Evolutionary conservation across 306 rosid genomes (phyloP).

Genomic region (Sesbania bispinosa): DNA sequence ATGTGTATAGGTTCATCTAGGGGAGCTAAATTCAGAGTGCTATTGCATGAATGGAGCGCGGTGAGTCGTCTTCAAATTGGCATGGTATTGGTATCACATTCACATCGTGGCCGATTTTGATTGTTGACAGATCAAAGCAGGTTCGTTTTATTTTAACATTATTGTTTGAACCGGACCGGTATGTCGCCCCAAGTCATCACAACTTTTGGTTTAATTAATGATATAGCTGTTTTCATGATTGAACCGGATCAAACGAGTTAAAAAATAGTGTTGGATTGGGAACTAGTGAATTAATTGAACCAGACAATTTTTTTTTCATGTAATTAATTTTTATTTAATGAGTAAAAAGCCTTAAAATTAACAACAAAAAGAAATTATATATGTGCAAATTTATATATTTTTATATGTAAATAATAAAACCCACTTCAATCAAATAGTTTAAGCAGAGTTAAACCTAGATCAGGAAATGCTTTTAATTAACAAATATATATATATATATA

Average conservation of each 20-base stretch:
- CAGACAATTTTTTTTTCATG: too few relatives aligned
- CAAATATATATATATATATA: too few relatives aligned
- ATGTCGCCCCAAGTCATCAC: background rate
- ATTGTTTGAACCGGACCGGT: background rate
- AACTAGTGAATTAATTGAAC: too few relatives aligned
- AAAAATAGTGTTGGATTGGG: too few relatives aligned
- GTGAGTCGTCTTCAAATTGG: background rate
- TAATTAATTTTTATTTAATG: too few relatives aligned
- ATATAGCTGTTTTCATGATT: background rate
- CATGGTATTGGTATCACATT: background rate
- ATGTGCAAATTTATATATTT: background rate
- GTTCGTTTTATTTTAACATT: background rate
- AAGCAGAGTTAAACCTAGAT: background rate
- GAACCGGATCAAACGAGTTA: background rate
- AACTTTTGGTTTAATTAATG: background rate
- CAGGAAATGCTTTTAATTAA: too few relatives aligned
- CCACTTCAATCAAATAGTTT: background rate
- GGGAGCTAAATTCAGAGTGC: background rate
- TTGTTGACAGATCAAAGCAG: conserved; percentile 6
- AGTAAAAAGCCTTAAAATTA: background rate
- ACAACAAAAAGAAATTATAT: background rate
- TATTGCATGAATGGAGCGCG: background rate
- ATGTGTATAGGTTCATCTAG: background rate
- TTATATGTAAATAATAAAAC: background rate
- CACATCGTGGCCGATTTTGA: background rate